Evolutionary conservation across 2,329 filamentous ascomycete genomes (phyloP).

Genomic region (Pseudogymnoascus sp.): DNA sequence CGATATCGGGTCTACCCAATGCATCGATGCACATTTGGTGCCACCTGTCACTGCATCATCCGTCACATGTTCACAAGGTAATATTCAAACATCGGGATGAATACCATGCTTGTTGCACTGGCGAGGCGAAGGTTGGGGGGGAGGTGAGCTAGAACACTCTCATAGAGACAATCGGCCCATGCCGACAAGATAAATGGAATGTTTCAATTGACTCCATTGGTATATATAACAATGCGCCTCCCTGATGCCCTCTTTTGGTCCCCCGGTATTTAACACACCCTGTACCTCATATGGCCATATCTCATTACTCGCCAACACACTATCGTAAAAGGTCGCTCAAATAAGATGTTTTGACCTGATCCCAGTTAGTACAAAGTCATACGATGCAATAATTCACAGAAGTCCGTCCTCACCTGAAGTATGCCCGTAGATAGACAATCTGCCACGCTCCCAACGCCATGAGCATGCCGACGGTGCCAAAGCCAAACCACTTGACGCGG

Average conservation of each 20-base stretch:
- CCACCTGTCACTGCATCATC: background rate
- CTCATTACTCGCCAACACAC: slow-evolving; percentile 4
- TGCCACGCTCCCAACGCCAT: slow-evolving; percentile 90
- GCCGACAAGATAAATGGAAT: background rate
- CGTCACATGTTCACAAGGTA: background rate
- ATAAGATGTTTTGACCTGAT: slow-evolving; percentile 62
- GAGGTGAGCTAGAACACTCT: background rate
- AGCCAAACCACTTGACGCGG: slow-evolving; percentile 96
- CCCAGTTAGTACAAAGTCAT: slow-evolving; percentile 11
- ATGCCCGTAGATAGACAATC: slow-evolving; percentile 92
- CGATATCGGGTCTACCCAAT: background rate
- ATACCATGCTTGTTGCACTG: background rate
- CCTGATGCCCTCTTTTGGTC: background rate
- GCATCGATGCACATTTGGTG: background rate
- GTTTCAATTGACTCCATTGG: slow-evolving; percentile 1
- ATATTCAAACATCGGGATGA: background rate
- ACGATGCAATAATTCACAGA: slow-evolving; percentile 10
- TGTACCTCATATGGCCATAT: background rate
- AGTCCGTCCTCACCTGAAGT: slow-evolving; percentile 62
- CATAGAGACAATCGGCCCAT: background rate
- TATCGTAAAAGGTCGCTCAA: slow-evolving; percentile 28
- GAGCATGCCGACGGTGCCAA: slow-evolving; percentile 85
- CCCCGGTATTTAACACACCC: slow-evolving; percentile 7
- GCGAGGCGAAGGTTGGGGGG: background rate
- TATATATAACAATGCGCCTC: slow-evolving; percentile 1